phyloP scores from a whole-genome alignment of 257 asterid genomes.

The Galeopsis tetrahit region DNA sequence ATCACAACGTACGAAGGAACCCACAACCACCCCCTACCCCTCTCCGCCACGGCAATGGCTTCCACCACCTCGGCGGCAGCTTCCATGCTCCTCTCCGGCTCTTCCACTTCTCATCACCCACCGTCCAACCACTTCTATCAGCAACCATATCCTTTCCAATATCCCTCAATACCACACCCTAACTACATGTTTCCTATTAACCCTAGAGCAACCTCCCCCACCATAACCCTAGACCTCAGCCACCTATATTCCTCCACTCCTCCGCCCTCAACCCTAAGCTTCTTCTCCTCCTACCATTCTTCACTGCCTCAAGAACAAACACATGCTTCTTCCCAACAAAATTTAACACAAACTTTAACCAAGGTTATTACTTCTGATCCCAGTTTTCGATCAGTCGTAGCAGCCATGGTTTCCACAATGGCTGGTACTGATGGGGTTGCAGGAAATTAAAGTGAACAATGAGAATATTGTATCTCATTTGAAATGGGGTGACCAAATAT shows the following conservation, averaged over 20 bases:
- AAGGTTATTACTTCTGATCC: constrained; percentile 84
- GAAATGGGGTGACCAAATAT: constrained; percentile 20
- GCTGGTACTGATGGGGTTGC: constrained; percentile 36
- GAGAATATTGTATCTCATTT: constrained; percentile 23
- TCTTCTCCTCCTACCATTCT: constrained; percentile 46
- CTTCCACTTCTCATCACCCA: constrained; percentile 53
- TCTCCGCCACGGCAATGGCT: constrained; percentile 90
- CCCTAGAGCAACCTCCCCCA: constrained; percentile 58
- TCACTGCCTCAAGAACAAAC: constrained; percentile 37
- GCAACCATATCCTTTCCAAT: constrained; percentile 21
- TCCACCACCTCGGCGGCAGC: constrained; percentile 96
- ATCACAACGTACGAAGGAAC: constrained; percentile 92
- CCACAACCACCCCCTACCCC: constrained; percentile 86
- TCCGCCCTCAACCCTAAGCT: constrained; percentile 52
- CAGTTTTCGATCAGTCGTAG: constrained; percentile 64
- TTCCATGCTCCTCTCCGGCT: constrained; percentile 88
- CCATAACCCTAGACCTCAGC: constrained; percentile 86
- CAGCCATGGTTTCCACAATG: constrained; percentile 75
- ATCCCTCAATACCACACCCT: constrained; percentile 41
- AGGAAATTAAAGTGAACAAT: constrained; percentile 32
- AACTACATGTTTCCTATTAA: constrained; percentile 42
- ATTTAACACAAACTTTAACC: constrained; percentile 71
- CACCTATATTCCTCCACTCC: constrained; percentile 48
- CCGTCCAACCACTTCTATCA: constrained; percentile 38
- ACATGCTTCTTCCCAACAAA: constrained; percentile 57